Percentiles rank a stretch among this genome's conserved stretches.
Evolutionary conservation across 176 grass and related monocot species (phyloP).

Genomic region (Eleusine indica): DNA sequence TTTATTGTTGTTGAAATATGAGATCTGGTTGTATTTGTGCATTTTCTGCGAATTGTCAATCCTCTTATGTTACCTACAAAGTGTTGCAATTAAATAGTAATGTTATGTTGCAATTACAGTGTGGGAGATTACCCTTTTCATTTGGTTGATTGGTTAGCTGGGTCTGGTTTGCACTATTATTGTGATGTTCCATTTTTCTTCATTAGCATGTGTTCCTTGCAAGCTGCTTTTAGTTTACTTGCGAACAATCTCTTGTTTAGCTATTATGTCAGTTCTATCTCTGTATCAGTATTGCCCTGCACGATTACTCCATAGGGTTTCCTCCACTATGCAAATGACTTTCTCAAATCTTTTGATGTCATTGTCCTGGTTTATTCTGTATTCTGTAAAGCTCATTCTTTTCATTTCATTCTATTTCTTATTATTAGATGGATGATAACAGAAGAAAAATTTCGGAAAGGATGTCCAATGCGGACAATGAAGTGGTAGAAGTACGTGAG

Average conservation of each 20-base stretch:
- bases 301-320: background rate
- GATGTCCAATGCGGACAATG: slow-evolving; percentile 80
- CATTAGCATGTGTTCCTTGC: background rate
- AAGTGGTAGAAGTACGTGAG: slow-evolving; percentile 76
- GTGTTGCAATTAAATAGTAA: slow-evolving; percentile 2
- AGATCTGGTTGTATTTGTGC: background rate
- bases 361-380: slow-evolving; percentile 40
- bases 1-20: background rate
- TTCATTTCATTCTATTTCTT: slow-evolving; percentile 25
- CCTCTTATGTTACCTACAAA: background rate
- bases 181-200: background rate
- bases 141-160: background rate
- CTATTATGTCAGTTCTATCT: background rate
- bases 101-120: background rate
- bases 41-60: background rate
- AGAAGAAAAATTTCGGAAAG: slow-evolving; percentile 80
- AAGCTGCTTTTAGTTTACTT: background rate
- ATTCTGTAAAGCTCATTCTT: slow-evolving; percentile 29
- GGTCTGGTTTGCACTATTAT: background rate
- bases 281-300: background rate
- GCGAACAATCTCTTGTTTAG: background rate
- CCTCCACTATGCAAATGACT: background rate
- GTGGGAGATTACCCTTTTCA: background rate
- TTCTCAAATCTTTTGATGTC: slow-evolving; percentile 8
- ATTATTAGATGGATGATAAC: slow-evolving; percentile 86